Percentiles rank a stretch among this genome's conserved stretches.
Conservation (phyloP, 345 rosid genomes). For the Aquilaria malaccensis region DNA sequence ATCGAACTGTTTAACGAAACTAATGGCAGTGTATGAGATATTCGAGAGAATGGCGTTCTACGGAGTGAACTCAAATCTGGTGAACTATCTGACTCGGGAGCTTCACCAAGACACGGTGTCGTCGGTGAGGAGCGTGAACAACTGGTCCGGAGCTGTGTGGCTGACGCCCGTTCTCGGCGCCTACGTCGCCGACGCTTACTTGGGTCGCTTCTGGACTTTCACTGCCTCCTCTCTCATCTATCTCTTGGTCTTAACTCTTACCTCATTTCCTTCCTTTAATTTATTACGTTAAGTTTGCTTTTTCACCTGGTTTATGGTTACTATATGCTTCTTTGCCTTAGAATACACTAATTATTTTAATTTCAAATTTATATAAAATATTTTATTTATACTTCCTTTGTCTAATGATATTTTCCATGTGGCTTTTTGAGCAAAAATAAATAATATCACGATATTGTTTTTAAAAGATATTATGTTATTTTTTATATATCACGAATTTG, state of each 20-base stretch:
- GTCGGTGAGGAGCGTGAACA: conserved; percentile 82
- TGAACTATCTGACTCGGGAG: conserved; percentile 66
- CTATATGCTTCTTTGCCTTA: conserved; percentile 8
- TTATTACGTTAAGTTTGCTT: not conserved
- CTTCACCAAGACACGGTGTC: conserved; percentile 85
- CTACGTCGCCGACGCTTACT: conserved; percentile 77
- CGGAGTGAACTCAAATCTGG: conserved; percentile 80
- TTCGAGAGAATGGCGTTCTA: conserved; percentile 97
- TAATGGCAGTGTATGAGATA: conserved; percentile 66
- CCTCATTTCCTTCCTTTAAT: not conserved
- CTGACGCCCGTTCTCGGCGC: conserved; percentile 89
- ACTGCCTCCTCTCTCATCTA: conserved; percentile 80
- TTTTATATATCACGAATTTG: too few relatives aligned
- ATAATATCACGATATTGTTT: too few relatives aligned
- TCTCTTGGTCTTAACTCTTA: conserved; percentile 37
- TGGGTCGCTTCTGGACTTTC: conserved; percentile 95
- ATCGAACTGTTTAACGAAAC: not conserved
- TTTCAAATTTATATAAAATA: too few relatives aligned
- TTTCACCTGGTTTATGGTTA: conserved; percentile 3
- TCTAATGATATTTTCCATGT: too few relatives aligned
- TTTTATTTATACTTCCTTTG: too few relatives aligned
- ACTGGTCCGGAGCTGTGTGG: conserved; percentile 95
- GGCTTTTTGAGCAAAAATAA: too few relatives aligned
- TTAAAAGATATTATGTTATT: too few relatives aligned
- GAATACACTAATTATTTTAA: not conserved